phyloP scores from a whole-genome alignment of 805 yeast species.

The Millerozyma acaciae region DNA sequence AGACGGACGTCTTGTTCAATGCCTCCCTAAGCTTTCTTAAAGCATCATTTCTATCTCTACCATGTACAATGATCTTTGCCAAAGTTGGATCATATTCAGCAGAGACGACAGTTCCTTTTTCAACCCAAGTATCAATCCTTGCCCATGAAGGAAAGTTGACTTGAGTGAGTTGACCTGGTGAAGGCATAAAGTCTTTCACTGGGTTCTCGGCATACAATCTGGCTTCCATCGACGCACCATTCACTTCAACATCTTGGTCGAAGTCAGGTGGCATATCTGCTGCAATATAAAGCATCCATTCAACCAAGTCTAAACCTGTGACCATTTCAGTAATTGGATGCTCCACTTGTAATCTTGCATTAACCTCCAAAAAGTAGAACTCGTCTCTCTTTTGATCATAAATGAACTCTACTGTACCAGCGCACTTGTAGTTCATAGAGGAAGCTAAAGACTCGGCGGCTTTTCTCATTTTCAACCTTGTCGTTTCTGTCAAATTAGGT shows the following conservation, averaged over 20 bases:
- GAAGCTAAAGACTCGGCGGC: conserved; percentile 85
- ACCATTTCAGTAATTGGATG: conserved; percentile 96
- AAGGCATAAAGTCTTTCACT: conserved; percentile 88
- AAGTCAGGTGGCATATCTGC: conserved; percentile 87
- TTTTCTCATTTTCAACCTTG: conserved; percentile 68
- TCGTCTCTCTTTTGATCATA: conserved; percentile 83
- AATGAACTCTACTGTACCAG: conserved; percentile 96
- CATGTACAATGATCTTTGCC: conserved; percentile 95
- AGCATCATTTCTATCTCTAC: conserved; percentile 83
- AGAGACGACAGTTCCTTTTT: conserved; percentile 79
- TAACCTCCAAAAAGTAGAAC: conserved; percentile 93
- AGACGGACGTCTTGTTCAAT: conserved; percentile 77
- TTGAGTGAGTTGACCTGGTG: conserved; percentile 90
- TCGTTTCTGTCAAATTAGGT: conserved; percentile 80
- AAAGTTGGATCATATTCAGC: conserved; percentile 96
- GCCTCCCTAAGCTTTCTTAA: conserved; percentile 73
- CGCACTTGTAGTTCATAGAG: conserved; percentile 86
- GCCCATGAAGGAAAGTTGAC: conserved; percentile 88
- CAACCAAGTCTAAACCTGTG: conserved; percentile 91
- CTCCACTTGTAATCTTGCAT: conserved; percentile 95
- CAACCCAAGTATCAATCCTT: conserved; percentile 92
- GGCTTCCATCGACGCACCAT: conserved; percentile 96
- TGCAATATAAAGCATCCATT: conserved; percentile 94
- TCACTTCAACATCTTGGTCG: conserved; percentile 49
- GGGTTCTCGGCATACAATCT: conserved; percentile 97